Evolutionary conservation across 129 eudicot genomes (phyloP).

Genomic region (Centrapalus pauciflorus): DNA sequence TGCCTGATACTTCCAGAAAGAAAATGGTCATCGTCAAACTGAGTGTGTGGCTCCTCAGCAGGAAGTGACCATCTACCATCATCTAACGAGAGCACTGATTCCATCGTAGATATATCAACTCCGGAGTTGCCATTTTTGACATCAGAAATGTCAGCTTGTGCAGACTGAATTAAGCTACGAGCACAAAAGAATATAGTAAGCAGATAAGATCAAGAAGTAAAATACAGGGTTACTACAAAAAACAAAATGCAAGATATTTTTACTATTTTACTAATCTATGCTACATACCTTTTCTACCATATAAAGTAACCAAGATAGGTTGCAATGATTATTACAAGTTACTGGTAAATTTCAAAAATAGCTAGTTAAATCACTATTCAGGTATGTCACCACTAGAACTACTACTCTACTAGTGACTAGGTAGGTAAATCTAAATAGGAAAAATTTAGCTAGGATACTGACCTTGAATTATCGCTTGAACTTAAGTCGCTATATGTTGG

Average conservation of each 20-base stretch:
- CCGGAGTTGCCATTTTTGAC: constrained; percentile 38
- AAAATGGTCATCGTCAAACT: constrained; percentile 31
- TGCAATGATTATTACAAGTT: neutral
- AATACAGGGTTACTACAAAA: neutral
- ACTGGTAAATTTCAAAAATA: neutral
- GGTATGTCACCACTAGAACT: neutral
- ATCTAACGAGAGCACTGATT: constrained; percentile 75
- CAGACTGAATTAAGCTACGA: constrained; percentile 56
- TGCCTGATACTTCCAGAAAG: constrained; percentile 66
- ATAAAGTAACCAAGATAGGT: no score
- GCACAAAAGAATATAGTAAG: constrained; percentile 9
- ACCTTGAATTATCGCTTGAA: constrained; percentile 60
- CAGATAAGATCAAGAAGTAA: neutral
- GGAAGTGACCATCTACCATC: constrained; percentile 80
- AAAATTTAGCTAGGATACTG: constrained; percentile 5
- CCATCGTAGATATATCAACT: constrained; percentile 66
- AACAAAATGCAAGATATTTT: no score
- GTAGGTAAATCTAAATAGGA: neutral
- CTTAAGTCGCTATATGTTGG: constrained; percentile 56
- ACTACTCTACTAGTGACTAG: neutral
- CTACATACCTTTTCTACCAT: neutral
- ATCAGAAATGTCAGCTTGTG: constrained; percentile 31
- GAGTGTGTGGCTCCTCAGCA: constrained; percentile 31
- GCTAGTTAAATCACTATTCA: neutral
- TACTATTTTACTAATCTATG: neutral